Evolutionary conservation across 2,329 filamentous ascomycete species (phyloP), one percentile per base, ranked within the genome.

Genomic region (Aspergillus vadensis): DNA sequence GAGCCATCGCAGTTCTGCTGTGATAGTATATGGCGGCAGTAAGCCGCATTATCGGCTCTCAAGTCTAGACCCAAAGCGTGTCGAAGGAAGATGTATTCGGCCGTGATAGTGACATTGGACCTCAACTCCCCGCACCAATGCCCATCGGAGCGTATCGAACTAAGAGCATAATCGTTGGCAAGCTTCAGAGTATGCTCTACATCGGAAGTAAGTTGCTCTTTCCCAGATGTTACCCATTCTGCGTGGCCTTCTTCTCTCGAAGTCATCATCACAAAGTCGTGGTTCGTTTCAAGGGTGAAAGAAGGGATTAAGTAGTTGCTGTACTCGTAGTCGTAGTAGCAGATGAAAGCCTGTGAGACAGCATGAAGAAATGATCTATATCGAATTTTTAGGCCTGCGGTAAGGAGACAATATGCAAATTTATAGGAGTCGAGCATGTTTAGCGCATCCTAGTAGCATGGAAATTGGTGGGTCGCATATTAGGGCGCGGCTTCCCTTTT

Each of bases 1-100:
- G 72, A 74, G 3, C 74, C 74, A 60, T 76, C 72, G 0, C 25
- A 14, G 9, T 69, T 68, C 17, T 74, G 72, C 12, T 66, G 36
- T 2, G 65, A 66, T 1, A 68, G 57, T 0, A 69, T 27, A 49
- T 65, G 63, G 12, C 43, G 51, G 15, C 50, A 54, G 8, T 64
- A 64, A 0, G 56, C 58, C 1, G 60, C 30, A 2, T 19, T 25
- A n/a, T 70, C 64, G 2, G 41, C 19, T 10, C 36, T 15, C 23
- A 69, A n/a, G n/a, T 65, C 63, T 1, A 68, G 54, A 0, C 65
- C 68, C 6, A 71, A 43, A 15, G 67, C 64, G 10, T 72, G 64
- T 27, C 60, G 62, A 8, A 73, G 57, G 14, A 69, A 64, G 21
- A 74, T 58, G 54, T 74, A 69, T 53, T 74, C 69, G 3, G 71